phyloP scores from a whole-genome alignment of 2,329 filamentous ascomycete species.

The Macrophomina pseudophaseolina region DNA sequence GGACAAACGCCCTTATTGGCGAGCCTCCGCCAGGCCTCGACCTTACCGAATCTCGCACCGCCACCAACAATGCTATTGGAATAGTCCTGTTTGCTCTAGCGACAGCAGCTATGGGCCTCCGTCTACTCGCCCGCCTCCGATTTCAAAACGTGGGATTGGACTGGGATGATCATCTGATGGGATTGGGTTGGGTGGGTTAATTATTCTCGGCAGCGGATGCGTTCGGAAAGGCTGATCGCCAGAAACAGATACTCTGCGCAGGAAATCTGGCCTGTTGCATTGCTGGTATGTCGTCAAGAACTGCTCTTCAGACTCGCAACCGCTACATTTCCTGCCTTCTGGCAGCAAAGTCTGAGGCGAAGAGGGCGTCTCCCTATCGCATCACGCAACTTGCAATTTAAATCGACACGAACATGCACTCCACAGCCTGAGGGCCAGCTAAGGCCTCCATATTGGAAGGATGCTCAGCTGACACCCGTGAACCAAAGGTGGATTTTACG shows the following conservation, averaged over 20 bases:
- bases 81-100: conserved; percentile 34
- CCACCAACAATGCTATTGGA: conserved; percentile 34
- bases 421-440: no score
- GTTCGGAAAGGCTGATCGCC: not conserved
- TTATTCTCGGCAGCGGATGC: not conserved
- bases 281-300: conserved; percentile 28
- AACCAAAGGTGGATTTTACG: conserved; percentile 32
- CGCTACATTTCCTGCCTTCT: no score
- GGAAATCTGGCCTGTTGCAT: conserved; percentile 36
- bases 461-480: no score
- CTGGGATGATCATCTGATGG: conserved; percentile 36
- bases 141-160: conserved; percentile 32
- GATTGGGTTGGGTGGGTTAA: conserved; percentile 30
- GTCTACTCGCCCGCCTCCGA: conserved; percentile 31
- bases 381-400: no score
- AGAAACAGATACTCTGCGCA: conserved; percentile 26
- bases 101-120: conserved; percentile 32
- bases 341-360: no score
- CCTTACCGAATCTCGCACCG: conserved; percentile 33
- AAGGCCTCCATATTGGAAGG: no score
- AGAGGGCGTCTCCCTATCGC: no score
- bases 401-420: no score
- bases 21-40: conserved; percentile 32
- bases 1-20: conserved; percentile 25
- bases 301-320: no score